Conservation (phyloP, 495 filamentous ascomycete genomes). For the Annulohypoxylon moriforme region DNA sequence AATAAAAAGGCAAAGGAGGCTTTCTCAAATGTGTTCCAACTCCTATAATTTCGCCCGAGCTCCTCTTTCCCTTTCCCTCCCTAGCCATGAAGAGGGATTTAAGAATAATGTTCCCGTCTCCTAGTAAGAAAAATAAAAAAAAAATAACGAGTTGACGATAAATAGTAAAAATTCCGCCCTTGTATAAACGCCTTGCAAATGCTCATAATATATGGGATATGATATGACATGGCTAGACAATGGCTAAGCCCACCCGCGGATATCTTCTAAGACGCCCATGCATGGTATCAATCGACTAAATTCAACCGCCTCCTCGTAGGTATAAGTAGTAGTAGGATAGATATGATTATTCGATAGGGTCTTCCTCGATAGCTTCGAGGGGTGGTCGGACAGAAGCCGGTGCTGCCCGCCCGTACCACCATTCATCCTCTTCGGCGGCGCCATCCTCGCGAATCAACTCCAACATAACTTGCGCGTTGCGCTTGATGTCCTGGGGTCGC, state of each 20-base stretch:
- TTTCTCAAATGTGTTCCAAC: slow-evolving; percentile 22
- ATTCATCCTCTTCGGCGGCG: slow-evolving; percentile 63
- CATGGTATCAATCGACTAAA: slow-evolving; percentile 42
- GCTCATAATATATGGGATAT: slow-evolving; percentile 32
- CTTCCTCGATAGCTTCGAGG: slow-evolving; percentile 61
- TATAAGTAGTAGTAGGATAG: slow-evolving; percentile 11
- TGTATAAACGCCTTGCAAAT: slow-evolving; percentile 37
- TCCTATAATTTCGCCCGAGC: slow-evolving; percentile 35
- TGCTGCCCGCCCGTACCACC: slow-evolving; percentile 60
- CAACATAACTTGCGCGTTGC: slow-evolving; percentile 62
- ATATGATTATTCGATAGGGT: slow-evolving; percentile 53
- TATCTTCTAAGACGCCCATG: slow-evolving; percentile 46
- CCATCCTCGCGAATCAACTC: slow-evolving; percentile 66
- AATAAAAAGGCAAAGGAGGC: slow-evolving; percentile 1
- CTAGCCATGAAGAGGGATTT: slow-evolving; percentile 6
- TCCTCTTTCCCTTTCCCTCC: slow-evolving; percentile 11
- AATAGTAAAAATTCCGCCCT: slow-evolving; percentile 20
- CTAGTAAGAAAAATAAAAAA: neutral
- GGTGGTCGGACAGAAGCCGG: slow-evolving; percentile 59
- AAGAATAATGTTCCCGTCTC: neutral
- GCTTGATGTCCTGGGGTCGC: slow-evolving; percentile 62
- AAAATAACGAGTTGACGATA: slow-evolving; percentile 5
- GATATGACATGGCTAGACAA: slow-evolving; percentile 33
- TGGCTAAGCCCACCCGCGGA: slow-evolving; percentile 22
- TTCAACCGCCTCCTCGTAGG: slow-evolving; percentile 13